These are phyloP conservation scores for Camillea tinctor DNA, from an alignment of 2,329 filamentous ascomycete species.

Conservation along the genomic window DNA sequence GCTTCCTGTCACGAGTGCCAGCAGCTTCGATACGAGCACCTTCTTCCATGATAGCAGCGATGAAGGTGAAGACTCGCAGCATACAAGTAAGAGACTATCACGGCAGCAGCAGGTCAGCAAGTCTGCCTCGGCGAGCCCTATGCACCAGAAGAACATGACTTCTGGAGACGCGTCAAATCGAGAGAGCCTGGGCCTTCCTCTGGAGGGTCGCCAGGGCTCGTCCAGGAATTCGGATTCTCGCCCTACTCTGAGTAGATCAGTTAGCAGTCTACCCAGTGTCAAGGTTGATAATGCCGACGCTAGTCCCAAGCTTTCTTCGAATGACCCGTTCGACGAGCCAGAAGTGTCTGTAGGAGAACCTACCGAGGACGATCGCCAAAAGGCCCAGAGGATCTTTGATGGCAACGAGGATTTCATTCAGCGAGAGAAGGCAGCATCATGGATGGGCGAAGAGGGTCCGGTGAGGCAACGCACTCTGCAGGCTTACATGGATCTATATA, in stretches of 20 bases:
- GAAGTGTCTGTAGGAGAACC: constrained; percentile 58
- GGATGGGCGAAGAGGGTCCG: constrained; percentile 76
- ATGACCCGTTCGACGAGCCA: constrained; percentile 55
- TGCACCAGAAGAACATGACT: constrained; percentile 15
- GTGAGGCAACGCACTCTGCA: constrained; percentile 57
- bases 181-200: constrained; percentile 33
- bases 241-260: constrained; percentile 45
- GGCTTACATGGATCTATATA: constrained; percentile 91
- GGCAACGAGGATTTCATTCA: constrained; percentile 79
- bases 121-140: constrained; percentile 5
- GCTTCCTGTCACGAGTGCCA: constrained; percentile 20
- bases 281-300: constrained; percentile 46
- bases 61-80: constrained; percentile 34
- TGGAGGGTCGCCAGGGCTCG: constrained; percentile 37
- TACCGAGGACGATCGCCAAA: constrained; percentile 69
- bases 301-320: constrained; percentile 34
- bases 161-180: constrained; percentile 16
- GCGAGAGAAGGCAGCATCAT: constrained; percentile 78
- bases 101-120: constrained; percentile 17
- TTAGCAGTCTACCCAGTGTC: constrained; percentile 48
- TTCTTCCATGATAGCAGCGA: constrained; percentile 55
- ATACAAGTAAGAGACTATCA: background rate
- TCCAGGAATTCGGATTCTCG: constrained; percentile 39
- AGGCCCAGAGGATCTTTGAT: constrained; percentile 80
- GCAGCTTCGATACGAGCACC: constrained; percentile 38